Evolutionary conservation across 108 stramenopile species (phyloP).

Genomic region (Cyclostephanos invisitatus): DNA sequence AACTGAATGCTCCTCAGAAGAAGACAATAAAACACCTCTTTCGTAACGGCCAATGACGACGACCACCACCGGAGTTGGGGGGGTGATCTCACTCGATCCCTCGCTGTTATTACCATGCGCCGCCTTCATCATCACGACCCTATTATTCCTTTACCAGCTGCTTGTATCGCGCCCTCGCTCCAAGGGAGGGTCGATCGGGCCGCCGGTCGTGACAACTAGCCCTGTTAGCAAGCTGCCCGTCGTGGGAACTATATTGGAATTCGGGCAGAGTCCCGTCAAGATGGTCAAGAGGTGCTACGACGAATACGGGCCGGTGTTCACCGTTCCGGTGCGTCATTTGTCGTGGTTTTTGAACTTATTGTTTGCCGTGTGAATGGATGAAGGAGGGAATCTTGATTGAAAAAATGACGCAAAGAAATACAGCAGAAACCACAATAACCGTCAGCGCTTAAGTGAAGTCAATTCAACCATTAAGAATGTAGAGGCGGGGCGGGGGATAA

Average conservation of each 20-base stretch:
- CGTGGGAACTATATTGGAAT: slow-evolving; percentile 84
- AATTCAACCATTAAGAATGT: not conserved
- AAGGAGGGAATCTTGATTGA: too few species aligned
- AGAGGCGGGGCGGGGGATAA: not conserved
- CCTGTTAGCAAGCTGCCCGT: slow-evolving; percentile 70
- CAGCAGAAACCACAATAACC: too few species aligned
- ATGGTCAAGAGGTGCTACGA: slow-evolving; percentile 86
- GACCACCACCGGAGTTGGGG: not conserved
- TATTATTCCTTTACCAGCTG: slow-evolving; percentile 30
- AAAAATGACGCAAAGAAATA: not conserved
- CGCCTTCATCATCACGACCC: slow-evolving; percentile 13
- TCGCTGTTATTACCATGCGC: not conserved
- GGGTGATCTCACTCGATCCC: not conserved
- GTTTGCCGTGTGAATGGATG: too few species aligned
- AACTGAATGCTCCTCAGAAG: too few species aligned
- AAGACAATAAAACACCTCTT: too few species aligned
- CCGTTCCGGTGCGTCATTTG: slow-evolving; percentile 77
- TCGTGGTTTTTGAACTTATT: not conserved
- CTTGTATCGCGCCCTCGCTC: slow-evolving; percentile 47
- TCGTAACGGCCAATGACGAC: slow-evolving; percentile 2
- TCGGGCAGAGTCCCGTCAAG: slow-evolving; percentile 88
- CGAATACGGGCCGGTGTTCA: slow-evolving; percentile 91
- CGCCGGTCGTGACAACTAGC: slow-evolving; percentile 67
- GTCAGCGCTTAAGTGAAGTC: too few species aligned
- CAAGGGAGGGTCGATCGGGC: slow-evolving; percentile 57